Conservation (phyloP, 2,329 filamentous ascomycete genomes). For the Neofusicoccum sp. region DNA sequence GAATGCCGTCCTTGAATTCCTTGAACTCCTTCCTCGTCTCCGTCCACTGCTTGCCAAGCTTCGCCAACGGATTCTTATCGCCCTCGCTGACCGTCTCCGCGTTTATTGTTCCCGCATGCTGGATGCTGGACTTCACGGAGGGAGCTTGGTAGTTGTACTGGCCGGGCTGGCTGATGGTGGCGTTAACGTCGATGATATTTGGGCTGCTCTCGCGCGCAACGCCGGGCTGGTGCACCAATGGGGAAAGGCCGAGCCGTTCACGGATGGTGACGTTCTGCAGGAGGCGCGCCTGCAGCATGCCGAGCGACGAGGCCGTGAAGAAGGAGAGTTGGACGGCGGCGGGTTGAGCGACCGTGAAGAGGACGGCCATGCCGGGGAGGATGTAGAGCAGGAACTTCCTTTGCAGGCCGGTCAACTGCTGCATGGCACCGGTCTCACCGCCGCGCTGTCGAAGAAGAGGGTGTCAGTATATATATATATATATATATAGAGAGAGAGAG, state of each 20-base stretch:
- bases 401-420: conserved; percentile 30
- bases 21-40: background rate
- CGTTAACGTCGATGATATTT: background rate
- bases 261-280: conserved; percentile 40
- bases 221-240: conserved; percentile 21
- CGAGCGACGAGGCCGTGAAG: conserved; percentile 43
- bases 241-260: conserved; percentile 37
- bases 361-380: conserved; percentile 54
- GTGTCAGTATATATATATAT: background rate
- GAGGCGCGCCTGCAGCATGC: conserved; percentile 38
- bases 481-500: background rate
- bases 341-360: conserved; percentile 56
- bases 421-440: conserved; percentile 47
- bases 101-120: background rate
- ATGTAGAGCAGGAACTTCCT: conserved; percentile 44
- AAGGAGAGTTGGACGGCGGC: conserved; percentile 65
- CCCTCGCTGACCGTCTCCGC: background rate
- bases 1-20: conserved; percentile 10
- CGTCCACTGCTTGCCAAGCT: background rate
- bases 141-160: conserved; percentile 16
- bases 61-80: background rate
- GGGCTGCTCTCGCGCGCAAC: background rate
- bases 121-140: background rate
- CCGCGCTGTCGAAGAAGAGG: conserved; percentile 37
- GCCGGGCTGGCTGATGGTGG: background rate